A percentile compares a stretch with the other conserved stretches of the same genome.
Evolutionary conservation across 805 yeast species (phyloP).

Genomic region (Kazachstania martiniae): DNA sequence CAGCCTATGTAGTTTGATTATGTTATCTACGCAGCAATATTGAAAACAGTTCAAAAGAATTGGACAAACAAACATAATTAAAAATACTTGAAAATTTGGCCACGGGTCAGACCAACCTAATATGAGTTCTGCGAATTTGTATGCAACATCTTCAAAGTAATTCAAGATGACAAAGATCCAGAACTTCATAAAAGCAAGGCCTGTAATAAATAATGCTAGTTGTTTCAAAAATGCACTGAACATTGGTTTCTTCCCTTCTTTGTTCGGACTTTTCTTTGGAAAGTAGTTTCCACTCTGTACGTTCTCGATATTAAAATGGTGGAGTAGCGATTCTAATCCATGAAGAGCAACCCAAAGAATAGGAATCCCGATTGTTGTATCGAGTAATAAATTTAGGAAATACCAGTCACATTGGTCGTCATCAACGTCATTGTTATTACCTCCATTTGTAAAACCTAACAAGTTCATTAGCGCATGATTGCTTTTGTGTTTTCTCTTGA

Average conservation of each 20-base stretch:
- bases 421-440: constrained; percentile 25
- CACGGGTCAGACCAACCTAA: constrained; percentile 75
- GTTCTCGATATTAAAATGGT: constrained; percentile 26
- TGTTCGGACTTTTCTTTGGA: not conserved
- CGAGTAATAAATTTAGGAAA: constrained; percentile 76
- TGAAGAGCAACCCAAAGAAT: constrained; percentile 52
- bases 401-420: constrained; percentile 91
- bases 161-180: constrained; percentile 46
- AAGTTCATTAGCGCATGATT: constrained; percentile 2
- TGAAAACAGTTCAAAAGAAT: constrained; percentile 65
- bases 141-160: constrained; percentile 57
- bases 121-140: constrained; percentile 63
- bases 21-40: constrained; percentile 59
- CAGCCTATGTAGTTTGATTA: constrained; percentile 47
- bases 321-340: constrained; percentile 35
- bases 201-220: constrained; percentile 52
- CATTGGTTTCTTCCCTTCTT: constrained; percentile 5
- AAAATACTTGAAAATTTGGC: constrained; percentile 73
- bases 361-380: constrained; percentile 90
- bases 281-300: constrained; percentile 38
- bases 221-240: constrained; percentile 63
- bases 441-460: not conserved
- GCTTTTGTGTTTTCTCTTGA: constrained; percentile 33
- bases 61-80: constrained; percentile 80
- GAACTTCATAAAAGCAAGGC: constrained; percentile 54